Evolutionary conservation across 1,139 yeast species (phyloP), one percentile per base, ranked within the genome.

Genomic region (Hemisphaericaspora lyxosophila): DNA sequence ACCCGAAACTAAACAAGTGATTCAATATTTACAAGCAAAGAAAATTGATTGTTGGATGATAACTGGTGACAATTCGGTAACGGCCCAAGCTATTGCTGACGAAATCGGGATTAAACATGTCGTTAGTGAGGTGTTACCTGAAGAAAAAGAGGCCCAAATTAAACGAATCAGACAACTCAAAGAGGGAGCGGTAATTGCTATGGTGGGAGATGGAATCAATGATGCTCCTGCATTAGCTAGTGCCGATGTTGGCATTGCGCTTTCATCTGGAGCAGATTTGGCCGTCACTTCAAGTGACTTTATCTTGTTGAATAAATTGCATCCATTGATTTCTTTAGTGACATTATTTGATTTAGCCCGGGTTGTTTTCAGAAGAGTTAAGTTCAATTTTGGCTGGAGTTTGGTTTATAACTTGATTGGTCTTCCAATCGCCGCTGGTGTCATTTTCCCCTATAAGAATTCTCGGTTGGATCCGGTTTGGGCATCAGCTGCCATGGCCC

Each of bases 71-170:
- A 83, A 84, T 50, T 66, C 57, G 33, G 54, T 70, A 12, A 84
- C 94, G 0, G 94, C 94, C 1, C 65, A 67, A 29, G 81, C 87
- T 0, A 80, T 85, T 23, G 94, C 85, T 0, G 51, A 55, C 5
- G 84, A 81, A 48, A 66, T 85, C 24, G 85, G 86, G 0, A 81
- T 85, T 18, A 67, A 65, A 3, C 68, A 77, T 39, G 82, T 85
- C n/a, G 68, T 84, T 32, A 82, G 89, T 17, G 87, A 80, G 34
- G 92, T 85, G 5, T 62, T 85, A 27, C 94, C 94, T 0, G 78
- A 79, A 38, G 86, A 81, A 42, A 85, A 85, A 57, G 83, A 86
- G 17, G 73, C 67, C 9, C 74, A 75, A 49, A 66, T 85, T 27
- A 65, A 72, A 47, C 64, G 71, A 65, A 66, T 85, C 16, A 84